Conservation (phyloP, 2,329 filamentous ascomycete genomes). For the Colletotrichum falcatum region DNA sequence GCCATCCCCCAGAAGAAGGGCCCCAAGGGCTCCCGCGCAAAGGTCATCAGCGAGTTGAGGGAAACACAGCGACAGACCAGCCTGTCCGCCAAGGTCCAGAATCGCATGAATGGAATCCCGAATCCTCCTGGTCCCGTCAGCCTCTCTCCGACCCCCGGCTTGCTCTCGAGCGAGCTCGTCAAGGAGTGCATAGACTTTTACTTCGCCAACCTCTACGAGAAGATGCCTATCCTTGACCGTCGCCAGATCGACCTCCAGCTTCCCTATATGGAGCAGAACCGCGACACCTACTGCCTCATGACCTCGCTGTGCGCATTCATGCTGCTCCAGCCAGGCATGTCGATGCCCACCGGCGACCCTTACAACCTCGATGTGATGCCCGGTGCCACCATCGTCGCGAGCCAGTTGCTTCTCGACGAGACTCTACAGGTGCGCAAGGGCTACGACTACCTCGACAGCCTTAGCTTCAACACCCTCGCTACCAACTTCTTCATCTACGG, state of each 20-base stretch:
- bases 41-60: slow-evolving; percentile 79
- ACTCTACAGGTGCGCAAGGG: slow-evolving; percentile 72
- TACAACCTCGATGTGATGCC: slow-evolving; percentile 68
- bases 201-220: slow-evolving; percentile 74
- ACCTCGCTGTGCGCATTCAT: slow-evolving; percentile 75
- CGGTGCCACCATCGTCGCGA: slow-evolving; percentile 71
- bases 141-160: slow-evolving; percentile 67
- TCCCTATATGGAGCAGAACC: slow-evolving; percentile 70
- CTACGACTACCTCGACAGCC: slow-evolving; percentile 68
- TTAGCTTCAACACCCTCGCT: slow-evolving; percentile 69
- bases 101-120: slow-evolving; percentile 67
- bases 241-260: slow-evolving; percentile 68
- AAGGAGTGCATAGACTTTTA: slow-evolving; percentile 77
- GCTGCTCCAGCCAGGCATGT: slow-evolving; percentile 77
- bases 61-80: slow-evolving; percentile 76
- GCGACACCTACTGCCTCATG: slow-evolving; percentile 73
- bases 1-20: slow-evolving; percentile 82
- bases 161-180: slow-evolving; percentile 71
- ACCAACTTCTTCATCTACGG: slow-evolving; percentile 86
- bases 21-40: slow-evolving; percentile 79
- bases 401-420: slow-evolving; percentile 76
- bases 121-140: slow-evolving; percentile 60
- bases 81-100: slow-evolving; percentile 71
- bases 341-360: slow-evolving; percentile 67
- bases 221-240: slow-evolving; percentile 72